Base-by-base conservation (phyloP, 495 filamentous ascomycete genomes). In the Penicillium psychrofluorescens region DNA sequence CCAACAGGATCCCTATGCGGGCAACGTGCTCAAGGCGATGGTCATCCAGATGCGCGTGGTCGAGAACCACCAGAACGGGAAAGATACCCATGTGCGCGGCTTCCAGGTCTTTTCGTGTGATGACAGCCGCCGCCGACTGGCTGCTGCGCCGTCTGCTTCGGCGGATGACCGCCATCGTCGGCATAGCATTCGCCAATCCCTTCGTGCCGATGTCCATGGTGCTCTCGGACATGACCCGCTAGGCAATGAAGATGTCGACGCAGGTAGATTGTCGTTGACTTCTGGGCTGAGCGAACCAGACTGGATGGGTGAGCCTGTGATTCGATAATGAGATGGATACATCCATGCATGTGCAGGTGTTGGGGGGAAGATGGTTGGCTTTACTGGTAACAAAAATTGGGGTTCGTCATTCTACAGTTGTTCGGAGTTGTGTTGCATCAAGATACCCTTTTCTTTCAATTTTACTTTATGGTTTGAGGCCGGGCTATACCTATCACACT, bases 1-100 rank as follows among this genome's bases (percentile, higher is more conserved):
- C 22, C 22, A 6, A 22, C 22, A 22, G 22, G 63, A 71, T 37
- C 52, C 62, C 3, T 68, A 68, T 36, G 76, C 80, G 22, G 82
- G 80, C 0, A 80, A 80, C 60, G 85, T 88, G 7, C 76, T 96
- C 28, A 79, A 87, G 48, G 87, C 84, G 31, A 94, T 85, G 68
- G 77, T 97, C 36, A 72, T 96, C 10, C 89, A 95, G 61, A 80
- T 97, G 40, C 78, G 79, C 40, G 77, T 98, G 49, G 76, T 88
- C 44, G 94, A 95, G 68, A 98, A 98, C 54, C 92, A 98, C 66
- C 92, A 98, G 71, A 98, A 98, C 63, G 92, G 92, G 43, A 98
- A 98, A 60, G 92, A 98, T 62, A 98, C 92, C 4, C 92, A 98
- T 74, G 80, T 98, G 34, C 81, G 92, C 32, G 91, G 88, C 0